A percentile compares a stretch with the other conserved stretches of the same genome.
Conservation (phyloP, 352 stramenopile species). For the Globisporangium radiosum region DNA sequence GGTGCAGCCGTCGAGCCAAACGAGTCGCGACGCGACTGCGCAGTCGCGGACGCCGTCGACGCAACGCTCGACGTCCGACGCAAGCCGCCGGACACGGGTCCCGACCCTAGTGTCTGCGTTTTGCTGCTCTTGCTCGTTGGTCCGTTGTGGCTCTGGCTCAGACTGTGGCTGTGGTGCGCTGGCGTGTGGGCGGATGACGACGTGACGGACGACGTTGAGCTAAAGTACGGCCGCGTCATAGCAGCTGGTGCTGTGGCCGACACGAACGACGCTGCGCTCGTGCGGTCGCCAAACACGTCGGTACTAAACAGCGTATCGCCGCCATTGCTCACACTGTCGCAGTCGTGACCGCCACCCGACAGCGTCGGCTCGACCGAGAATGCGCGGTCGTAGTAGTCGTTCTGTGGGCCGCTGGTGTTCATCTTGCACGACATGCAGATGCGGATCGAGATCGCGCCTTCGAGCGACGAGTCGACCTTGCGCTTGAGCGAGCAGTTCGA, state of each 20-base stretch:
- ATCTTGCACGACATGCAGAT: slow-evolving; percentile 79
- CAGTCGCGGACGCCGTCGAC: slow-evolving; percentile 9
- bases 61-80: slow-evolving; percentile 28
- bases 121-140: slow-evolving; percentile 1
- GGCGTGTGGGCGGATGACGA: slow-evolving; percentile 8
- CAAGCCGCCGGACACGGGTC: slow-evolving; percentile 10
- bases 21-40: slow-evolving; percentile 23
- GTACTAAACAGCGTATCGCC: background rate
- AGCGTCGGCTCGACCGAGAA: slow-evolving; percentile 29
- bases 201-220: slow-evolving; percentile 2
- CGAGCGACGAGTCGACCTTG: slow-evolving; percentile 24
- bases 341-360: slow-evolving; percentile 12
- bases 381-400: slow-evolving; percentile 55
- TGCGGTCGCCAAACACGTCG: slow-evolving; percentile 10
- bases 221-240: background rate
- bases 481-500: slow-evolving; percentile 65
- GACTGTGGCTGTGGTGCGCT: slow-evolving; percentile 1
- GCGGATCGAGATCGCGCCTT: slow-evolving; percentile 33
- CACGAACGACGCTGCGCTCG: slow-evolving; percentile 13
- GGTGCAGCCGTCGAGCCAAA: slow-evolving; percentile 14
- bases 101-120: slow-evolving; percentile 3
- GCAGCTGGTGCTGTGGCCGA: slow-evolving; percentile 4
- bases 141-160: background rate
- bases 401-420: slow-evolving; percentile 32
- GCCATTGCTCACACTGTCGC: slow-evolving; percentile 11